phyloP scores from a whole-genome alignment of 2,329 filamentous ascomycete genomes.

The Botrytis fabae region DNA sequence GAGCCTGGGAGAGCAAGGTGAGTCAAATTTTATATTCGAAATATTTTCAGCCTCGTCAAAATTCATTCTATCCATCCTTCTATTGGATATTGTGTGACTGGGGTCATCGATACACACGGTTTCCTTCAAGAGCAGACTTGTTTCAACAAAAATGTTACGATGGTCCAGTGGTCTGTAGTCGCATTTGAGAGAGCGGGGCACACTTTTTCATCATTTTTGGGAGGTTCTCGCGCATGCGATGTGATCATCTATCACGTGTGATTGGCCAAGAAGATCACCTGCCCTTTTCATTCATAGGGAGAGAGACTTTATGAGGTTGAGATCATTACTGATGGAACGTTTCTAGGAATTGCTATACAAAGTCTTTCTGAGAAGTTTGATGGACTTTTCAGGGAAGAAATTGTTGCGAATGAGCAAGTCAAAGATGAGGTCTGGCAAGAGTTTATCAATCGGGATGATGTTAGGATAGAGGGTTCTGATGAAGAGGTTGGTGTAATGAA shows the following conservation, averaged over 20 bases:
- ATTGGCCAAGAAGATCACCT: constrained; percentile 5
- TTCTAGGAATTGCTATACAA: constrained; percentile 25
- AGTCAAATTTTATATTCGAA: constrained; percentile 13
- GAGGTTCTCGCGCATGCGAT: not conserved
- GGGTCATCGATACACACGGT: not conserved
- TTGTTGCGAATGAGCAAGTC: not conserved
- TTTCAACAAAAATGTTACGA: constrained; percentile 15
- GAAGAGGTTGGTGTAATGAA: constrained; percentile 16
- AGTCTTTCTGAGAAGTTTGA: constrained; percentile 25
- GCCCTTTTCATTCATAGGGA: not conserved
- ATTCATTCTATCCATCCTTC: not conserved
- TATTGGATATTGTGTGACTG: not conserved
- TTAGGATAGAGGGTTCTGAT: constrained; percentile 12
- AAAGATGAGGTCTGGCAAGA: constrained; percentile 27
- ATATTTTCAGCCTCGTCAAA: constrained; percentile 11
- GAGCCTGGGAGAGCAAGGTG: constrained; percentile 14
- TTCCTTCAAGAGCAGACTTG: not conserved
- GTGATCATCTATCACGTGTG: constrained; percentile 21
- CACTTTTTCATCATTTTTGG: not conserved
- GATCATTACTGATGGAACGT: not conserved
- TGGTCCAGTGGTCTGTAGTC: constrained; percentile 12
- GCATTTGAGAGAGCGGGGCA: not conserved
- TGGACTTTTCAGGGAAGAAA: not conserved
- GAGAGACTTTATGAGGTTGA: not conserved
- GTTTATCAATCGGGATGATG: constrained; percentile 20